Conservation (phyloP, 257 asterid species). For the Solanum paucissectum region DNA sequence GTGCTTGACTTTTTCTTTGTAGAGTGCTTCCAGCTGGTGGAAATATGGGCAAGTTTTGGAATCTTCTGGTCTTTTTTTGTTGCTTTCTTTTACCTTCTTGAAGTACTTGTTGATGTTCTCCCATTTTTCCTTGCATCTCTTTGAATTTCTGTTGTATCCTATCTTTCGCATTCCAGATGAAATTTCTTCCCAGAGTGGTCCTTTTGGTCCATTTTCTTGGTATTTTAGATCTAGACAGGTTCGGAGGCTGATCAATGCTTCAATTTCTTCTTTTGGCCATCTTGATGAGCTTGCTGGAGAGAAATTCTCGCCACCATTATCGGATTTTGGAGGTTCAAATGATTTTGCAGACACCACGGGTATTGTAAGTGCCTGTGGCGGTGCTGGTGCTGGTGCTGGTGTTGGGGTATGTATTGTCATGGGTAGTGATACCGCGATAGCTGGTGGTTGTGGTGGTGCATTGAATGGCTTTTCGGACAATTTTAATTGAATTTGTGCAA, state of each 20-base stretch:
- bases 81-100: conserved; percentile 64
- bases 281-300: conserved; percentile 26
- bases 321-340: neutral
- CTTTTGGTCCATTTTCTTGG: conserved; percentile 22
- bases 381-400: neutral
- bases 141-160: conserved; percentile 67
- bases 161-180: conserved; percentile 61
- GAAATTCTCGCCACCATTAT: conserved; percentile 3
- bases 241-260: conserved; percentile 57
- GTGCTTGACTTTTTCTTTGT: conserved; percentile 40
- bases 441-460: neutral
- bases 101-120: conserved; percentile 81
- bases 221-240: conserved; percentile 21
- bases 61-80: conserved; percentile 65
- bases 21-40: conserved; percentile 49
- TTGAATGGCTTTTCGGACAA: neutral
- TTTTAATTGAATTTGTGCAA: conserved; percentile 1
- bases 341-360: neutral
- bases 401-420: neutral
- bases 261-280: conserved; percentile 81
- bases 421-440: neutral
- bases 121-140: conserved; percentile 89
- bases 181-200: conserved; percentile 77
- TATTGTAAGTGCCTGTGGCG: neutral
- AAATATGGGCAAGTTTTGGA: conserved; percentile 88